Base-by-base conservation (phyloP, 2,329 filamentous ascomycete species). In the Chrysosporium keratinophilum region DNA sequence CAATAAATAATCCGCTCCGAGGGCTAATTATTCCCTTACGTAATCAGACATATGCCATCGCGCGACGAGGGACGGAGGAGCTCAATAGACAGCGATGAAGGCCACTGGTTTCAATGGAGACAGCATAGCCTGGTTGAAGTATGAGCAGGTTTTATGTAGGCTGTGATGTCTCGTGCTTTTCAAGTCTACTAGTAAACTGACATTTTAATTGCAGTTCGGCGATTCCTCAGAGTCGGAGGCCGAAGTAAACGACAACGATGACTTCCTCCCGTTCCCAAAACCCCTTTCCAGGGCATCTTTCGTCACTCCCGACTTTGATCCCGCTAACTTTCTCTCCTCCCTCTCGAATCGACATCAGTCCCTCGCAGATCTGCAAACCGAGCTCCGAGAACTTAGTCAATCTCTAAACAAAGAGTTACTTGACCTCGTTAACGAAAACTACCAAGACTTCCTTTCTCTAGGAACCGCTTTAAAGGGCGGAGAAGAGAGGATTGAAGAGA, bases 351-450 rank as follows among this genome's bases (percentile, higher is more conserved):
- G 93, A 1, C 93, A 98, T 69, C 93, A 98, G 69, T 96, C 91
- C 0, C 86, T 98, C 46, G 90, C 95, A 67, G 93, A 98, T 68
- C 76, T 98, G 33, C 87, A 91, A 35, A 74, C 84, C 4, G 94
- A 98, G 64, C 77, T 98, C 14, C 84, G 90, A 43, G 81, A 89
- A 55, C 79, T 94, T 50, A 87, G 84, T 61, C 81, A 87, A 61
- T 78, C 84, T 17, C 83, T 98, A 57, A 87, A 84, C 63, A 81
- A 85, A 58, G 93, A 98, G 72, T 78, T 98, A 2, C 77, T 98
- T 15, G 91, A 96, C 71, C 80, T 98, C 6, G 93, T 98, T 60
- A 98, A 98, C 66, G 80, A 85, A 50, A 95, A 98, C 70, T 97
- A 98, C 67, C 85, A 88, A 46, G 86, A 91, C 54, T 98, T 98